Evolutionary conservation across 2,329 filamentous ascomycete species (phyloP), one percentile per base, ranked within the genome.

Genomic region (Colletotrichum tanaceti): DNA sequence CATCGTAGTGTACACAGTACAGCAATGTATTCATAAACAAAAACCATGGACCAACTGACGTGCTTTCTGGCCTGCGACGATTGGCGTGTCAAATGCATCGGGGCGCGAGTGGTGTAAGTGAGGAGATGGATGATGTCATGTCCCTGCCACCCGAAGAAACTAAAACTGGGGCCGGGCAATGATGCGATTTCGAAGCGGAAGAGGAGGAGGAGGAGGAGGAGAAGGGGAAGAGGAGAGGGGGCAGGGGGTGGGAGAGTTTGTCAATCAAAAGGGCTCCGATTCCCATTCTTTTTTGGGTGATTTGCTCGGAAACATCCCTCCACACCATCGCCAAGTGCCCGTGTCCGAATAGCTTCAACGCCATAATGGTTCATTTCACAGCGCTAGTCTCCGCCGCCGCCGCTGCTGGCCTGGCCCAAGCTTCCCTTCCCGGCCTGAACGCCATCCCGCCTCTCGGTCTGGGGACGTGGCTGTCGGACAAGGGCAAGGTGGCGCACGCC

Each of bases 401-500:
- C 16, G 38, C 44, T 2, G 65, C 49, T 13, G 66, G 66, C 5
- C 28, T 69, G 55, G 66, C 55, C 44, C 55, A 52, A 24, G 66
- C 61, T 55, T 54, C 65, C 1, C 62, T 60, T 5, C 50, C 65
- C 22, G 55, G 66, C 35, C 38, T 69, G 6, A 49, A 59, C 20
- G 24, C 43, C 10, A 69, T 69, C 24, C 66, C 66, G 0, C 39
- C 66, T 32, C 41, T 69, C 2, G 66, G 66, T 2, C 24, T 69
- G 6, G 88, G 89, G 73, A 91, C 89, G 68, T 91, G 89, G 89
- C 87, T 91, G 77, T 84, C 87, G 9, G 81, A 81, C 3, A 83
- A 86, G 0, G 87, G 86, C 58, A 82, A 89, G 75, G 87, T 91
- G 61, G 81, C 84, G 58, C 78, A 79, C 1, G 89, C 89, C 24